Conservation (phyloP, 768 basidiomycete genomes). For the Leccinum arenicola region DNA sequence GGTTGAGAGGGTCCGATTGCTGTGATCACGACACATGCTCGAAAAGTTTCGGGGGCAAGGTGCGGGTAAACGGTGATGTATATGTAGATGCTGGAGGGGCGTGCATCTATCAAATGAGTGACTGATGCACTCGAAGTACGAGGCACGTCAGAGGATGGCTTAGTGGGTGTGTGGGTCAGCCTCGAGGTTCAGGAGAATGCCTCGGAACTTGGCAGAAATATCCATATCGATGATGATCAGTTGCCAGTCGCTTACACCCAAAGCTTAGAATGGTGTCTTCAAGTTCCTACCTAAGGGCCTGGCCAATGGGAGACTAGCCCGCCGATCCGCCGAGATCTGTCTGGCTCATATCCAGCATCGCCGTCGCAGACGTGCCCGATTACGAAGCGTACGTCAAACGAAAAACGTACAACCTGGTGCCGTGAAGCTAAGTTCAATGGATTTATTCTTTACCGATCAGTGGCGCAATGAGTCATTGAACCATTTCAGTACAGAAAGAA, state of each 20-base stretch:
- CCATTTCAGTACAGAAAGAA: background rate
- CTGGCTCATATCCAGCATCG: slow-evolving; percentile 1
- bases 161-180: slow-evolving; percentile 11
- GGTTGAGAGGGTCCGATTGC: slow-evolving; percentile 77
- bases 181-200: background rate
- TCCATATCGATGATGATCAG: background rate
- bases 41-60: slow-evolving; percentile 32
- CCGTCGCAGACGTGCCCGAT: background rate
- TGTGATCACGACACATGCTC: slow-evolving; percentile 52
- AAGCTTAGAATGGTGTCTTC: background rate
- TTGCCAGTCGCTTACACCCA: background rate
- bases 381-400: background rate
- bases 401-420: background rate
- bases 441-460: slow-evolving; percentile 4
- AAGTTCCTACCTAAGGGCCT: too few relatives aligned
- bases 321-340: background rate
- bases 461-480: slow-evolving; percentile 1
- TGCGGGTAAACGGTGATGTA: slow-evolving; percentile 26
- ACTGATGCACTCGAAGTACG: slow-evolving; percentile 19
- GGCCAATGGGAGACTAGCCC: background rate
- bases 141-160: slow-evolving; percentile 19
- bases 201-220: slow-evolving; percentile 1
- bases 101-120: slow-evolving; percentile 6
- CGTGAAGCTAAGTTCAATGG: background rate
- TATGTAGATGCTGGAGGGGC: slow-evolving; percentile 15